Evolutionary conservation across 139 green algal genomes (phyloP).

Genomic region (Desmodesmus armatus): DNA sequence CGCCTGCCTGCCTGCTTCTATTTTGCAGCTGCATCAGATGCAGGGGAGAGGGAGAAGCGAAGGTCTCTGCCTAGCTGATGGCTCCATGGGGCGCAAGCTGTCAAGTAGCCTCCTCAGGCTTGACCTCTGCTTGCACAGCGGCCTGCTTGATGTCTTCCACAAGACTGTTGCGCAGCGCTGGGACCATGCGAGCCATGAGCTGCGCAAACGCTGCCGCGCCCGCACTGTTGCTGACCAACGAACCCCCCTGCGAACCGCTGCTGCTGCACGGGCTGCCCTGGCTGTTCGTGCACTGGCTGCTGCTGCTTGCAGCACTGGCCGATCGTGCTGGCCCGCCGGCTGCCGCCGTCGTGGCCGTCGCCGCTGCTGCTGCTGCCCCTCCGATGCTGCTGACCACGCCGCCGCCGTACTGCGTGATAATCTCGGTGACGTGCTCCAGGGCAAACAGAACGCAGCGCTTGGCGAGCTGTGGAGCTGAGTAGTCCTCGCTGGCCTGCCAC

Average conservation of each 20-base stretch:
- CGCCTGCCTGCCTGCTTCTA: no score
- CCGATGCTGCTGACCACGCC: background rate
- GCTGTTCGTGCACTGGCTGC: background rate
- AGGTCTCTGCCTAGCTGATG: no score
- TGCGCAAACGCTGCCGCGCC: slow-evolving; percentile 42
- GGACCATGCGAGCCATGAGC: slow-evolving; percentile 69
- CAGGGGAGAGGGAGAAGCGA: no score
- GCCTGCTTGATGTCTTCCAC: slow-evolving; percentile 55
- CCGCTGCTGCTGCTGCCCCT: background rate
- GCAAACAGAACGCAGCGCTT: slow-evolving; percentile 89
- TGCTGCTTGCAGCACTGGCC: background rate
- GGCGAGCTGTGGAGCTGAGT: slow-evolving; percentile 82
- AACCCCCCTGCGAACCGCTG: background rate
- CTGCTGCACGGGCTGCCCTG: background rate
- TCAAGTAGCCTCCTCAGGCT: no score
- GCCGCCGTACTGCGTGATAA: slow-evolving; percentile 44
- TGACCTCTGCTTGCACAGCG: background rate
- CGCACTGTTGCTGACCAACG: background rate
- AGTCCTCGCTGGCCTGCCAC: slow-evolving; percentile 89
- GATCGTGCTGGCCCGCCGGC: background rate
- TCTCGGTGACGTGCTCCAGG: slow-evolving; percentile 83
- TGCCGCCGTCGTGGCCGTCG: background rate
- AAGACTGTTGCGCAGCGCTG: slow-evolving; percentile 56
- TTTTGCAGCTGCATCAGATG: no score
- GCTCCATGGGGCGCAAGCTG: no score